Base-by-base conservation (phyloP, 2,329 filamentous ascomycete species). In the Exophiala sp. region DNA sequence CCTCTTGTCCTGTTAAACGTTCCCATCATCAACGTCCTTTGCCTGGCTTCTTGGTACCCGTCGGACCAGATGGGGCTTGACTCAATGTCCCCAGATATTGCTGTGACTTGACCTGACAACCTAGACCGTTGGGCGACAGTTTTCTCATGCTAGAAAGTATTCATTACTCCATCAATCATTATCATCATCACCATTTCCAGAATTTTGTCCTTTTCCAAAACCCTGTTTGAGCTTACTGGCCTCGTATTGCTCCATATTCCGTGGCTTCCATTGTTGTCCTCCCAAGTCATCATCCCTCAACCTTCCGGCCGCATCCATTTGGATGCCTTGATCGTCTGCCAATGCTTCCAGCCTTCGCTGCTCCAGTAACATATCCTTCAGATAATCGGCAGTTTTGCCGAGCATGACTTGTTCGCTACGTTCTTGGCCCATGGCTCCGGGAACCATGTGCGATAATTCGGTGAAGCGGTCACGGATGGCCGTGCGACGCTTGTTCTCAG, bases 321-420 rank as follows among this genome's bases (percentile, higher is more conserved):
- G 47, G 46, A 62, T 52, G 2, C 62, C 62, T 38, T 49, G 53
- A n/a, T 52, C 44, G 32, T 55, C 42, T 18, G 56, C 58, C 29
- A 56, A n/a, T 4, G 47, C 49, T 63, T 87, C 82, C 38, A 87
- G 77, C 56, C 78, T 74, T 50, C 80, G 76, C 14, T 86, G 77
- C 66, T 82, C 79, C 44, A 77, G 72, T 7, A 89, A 70, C 66
- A 85, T 76, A 57, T 83, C 72, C 39, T 76, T 76, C 65, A 88
- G 85, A 58, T 78, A 86, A 11, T 86, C 83, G 29, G 87, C 81
- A 0, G 86, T 87, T 60, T 80, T 80, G 59, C 85, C 83, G 18
- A 96, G 77, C n/a, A 96, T 89, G 14, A 90, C 78, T 24, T 88
- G 89, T 69, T 96, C 91, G 60, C 89, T 94, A 42, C 90, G 84